Evolutionary conservation across 495 filamentous ascomycete genomes (phyloP).

Genomic region (Annulohypoxylon moriforme): DNA sequence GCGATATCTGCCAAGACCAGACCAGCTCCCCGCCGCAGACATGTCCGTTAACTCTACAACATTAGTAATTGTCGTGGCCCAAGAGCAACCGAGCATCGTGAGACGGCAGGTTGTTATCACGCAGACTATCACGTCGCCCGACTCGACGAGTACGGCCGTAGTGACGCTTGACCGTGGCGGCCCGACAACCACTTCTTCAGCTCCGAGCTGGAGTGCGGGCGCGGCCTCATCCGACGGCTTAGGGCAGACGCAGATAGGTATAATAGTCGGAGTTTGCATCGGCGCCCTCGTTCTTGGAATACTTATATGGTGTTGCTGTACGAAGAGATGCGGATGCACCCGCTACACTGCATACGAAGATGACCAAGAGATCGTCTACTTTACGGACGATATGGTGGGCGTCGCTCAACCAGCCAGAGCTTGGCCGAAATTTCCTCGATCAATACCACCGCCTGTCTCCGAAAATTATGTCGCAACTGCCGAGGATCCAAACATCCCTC

Average conservation of each 20-base stretch:
- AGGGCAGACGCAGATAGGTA: constrained; percentile 38
- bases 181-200: constrained; percentile 31
- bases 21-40: neutral
- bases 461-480: constrained; percentile 34
- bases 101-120: constrained; percentile 43
- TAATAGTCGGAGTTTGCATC: constrained; percentile 40
- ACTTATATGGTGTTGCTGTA: constrained; percentile 43
- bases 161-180: constrained; percentile 44
- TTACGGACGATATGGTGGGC: constrained; percentile 2
- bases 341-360: constrained; percentile 33
- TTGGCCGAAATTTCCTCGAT: constrained; percentile 39
- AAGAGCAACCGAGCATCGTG: constrained; percentile 12
- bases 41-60: constrained; percentile 28
- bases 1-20: constrained; percentile 15
- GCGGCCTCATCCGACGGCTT: constrained; percentile 37
- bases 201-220: constrained; percentile 22
- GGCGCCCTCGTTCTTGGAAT: constrained; percentile 41
- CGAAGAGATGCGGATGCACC: constrained; percentile 35
- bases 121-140: constrained; percentile 44
- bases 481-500: neutral
- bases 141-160: constrained; percentile 43
- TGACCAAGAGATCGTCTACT: neutral
- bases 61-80: constrained; percentile 10
- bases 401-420: constrained; percentile 21
- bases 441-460: constrained; percentile 40